These are phyloP conservation scores for Cadophora luteo-olivacea DNA, from an alignment of 2,329 filamentous ascomycete species.

Conservation along the genomic window DNA sequence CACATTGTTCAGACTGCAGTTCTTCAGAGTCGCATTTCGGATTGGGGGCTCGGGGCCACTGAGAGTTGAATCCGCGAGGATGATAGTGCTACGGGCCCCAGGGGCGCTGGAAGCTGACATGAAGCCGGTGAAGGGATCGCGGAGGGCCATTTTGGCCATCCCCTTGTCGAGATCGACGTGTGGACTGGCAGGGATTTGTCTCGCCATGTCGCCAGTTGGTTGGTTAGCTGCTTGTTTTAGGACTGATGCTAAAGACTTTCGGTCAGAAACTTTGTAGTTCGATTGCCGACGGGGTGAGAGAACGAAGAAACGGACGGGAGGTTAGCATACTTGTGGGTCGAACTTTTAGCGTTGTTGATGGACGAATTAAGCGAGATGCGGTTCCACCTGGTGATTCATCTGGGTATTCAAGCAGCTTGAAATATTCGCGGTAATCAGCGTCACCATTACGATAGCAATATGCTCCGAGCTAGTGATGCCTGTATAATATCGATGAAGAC, in stretches of 20 bases:
- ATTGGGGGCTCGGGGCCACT: not conserved
- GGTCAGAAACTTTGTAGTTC: too few relatives aligned
- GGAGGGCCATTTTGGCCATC: not conserved
- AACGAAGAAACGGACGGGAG: not conserved
- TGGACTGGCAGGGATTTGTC: not conserved
- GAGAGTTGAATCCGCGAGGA: not conserved
- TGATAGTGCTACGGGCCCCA: not conserved
- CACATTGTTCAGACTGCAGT: not conserved
- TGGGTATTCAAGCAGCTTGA: too few relatives aligned
- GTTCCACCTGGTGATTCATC: too few relatives aligned
- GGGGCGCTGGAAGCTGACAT: not conserved
- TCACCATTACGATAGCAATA: too few relatives aligned
- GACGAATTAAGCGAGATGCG: too few relatives aligned
- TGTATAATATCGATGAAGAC: too few relatives aligned
- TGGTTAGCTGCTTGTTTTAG: too few relatives aligned
- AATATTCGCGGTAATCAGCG: too few relatives aligned
- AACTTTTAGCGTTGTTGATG: too few relatives aligned
- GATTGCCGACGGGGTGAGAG: not conserved
- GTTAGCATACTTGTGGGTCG: too few relatives aligned
- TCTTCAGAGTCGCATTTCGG: not conserved
- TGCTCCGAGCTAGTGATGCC: too few relatives aligned
- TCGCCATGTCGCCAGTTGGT: not conserved
- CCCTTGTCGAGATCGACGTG: not conserved
- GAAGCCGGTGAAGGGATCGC: not conserved
- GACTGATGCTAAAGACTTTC: too few relatives aligned